These are phyloP conservation scores for Penicillium glabrum DNA, from an alignment of 2,329 filamentous ascomycete genomes.

Conservation along the genomic window DNA sequence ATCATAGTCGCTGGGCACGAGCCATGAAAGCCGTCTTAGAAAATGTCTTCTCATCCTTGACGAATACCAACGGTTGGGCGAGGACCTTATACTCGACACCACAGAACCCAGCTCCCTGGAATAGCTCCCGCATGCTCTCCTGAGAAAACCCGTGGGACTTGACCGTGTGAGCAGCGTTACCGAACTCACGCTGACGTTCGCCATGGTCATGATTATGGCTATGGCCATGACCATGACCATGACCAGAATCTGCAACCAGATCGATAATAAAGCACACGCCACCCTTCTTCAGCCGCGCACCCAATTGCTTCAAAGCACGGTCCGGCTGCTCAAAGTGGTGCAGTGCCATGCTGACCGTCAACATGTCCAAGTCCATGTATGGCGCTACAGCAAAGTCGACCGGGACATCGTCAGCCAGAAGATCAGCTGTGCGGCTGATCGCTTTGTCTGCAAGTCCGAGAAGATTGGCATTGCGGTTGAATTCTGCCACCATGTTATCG, in stretches of 20 bases:
- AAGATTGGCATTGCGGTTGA: conserved; percentile 61
- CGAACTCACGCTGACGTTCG: conserved; percentile 18
- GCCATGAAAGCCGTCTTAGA: conserved; percentile 34
- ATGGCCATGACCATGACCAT: conserved; percentile 15
- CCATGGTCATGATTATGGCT: conserved; percentile 26
- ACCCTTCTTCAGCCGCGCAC: conserved; percentile 62
- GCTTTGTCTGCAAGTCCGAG: conserved; percentile 55
- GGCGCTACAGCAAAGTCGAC: conserved; percentile 58
- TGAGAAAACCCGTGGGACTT: conserved; percentile 66
- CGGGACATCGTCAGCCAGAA: conserved; percentile 54
- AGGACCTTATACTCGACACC: conserved; percentile 61
- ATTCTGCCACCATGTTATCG: conserved; percentile 67
- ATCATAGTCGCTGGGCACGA: conserved; percentile 27
- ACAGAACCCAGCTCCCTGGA: conserved; percentile 61
- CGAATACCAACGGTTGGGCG: conserved; percentile 51
- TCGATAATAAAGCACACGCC: conserved; percentile 69
- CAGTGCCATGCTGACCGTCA: conserved; percentile 62
- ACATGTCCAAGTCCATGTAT: conserved; percentile 70
- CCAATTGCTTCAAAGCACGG: conserved; percentile 59
- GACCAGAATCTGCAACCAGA: conserved; percentile 57
- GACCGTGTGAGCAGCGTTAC: conserved; percentile 54
- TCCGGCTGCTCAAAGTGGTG: conserved; percentile 68
- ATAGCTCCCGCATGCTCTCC: conserved; percentile 60
- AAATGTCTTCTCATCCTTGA: conserved; percentile 22
- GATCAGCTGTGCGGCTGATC: conserved; percentile 59